Evolutionary conservation across 148 eudicot genomes (phyloP).

Genomic region (Persicaria maculosa): DNA sequence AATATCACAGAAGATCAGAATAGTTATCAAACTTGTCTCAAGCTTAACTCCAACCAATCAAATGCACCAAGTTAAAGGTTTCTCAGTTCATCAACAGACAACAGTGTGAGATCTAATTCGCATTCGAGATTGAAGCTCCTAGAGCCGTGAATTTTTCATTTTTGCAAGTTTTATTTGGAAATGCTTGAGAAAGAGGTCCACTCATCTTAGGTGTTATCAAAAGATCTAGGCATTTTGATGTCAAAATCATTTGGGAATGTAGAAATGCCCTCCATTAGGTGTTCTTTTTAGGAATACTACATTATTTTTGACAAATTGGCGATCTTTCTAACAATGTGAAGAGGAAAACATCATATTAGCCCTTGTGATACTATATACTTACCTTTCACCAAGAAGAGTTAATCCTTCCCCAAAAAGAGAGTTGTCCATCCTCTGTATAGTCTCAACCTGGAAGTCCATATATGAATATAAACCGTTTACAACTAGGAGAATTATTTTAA

Average conservation of each 20-base stretch:
- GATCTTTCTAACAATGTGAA: not conserved
- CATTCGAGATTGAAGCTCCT: not conserved
- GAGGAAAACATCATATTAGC: not conserved
- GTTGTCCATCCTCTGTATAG: slow-evolving; percentile 44
- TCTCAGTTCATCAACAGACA: not conserved
- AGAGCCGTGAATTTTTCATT: not conserved
- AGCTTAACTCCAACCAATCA: not conserved
- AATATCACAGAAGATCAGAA: slow-evolving; percentile 34
- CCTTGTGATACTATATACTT: not conserved
- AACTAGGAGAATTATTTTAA: slow-evolving; percentile 1
- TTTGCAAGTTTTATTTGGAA: not conserved
- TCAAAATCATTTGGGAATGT: not conserved
- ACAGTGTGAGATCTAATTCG: not conserved
- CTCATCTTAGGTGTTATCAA: not conserved
- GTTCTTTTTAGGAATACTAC: not conserved
- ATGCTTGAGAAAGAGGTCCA: not conserved
- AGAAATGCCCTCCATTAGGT: not conserved
- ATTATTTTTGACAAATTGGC: not conserved
- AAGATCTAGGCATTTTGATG: not conserved
- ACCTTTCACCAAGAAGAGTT: slow-evolving; percentile 77
- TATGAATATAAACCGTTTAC: not conserved
- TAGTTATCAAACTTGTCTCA: slow-evolving; percentile 1
- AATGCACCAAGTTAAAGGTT: not conserved
- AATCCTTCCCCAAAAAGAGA: slow-evolving; percentile 82
- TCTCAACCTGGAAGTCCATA: slow-evolving; percentile 40